phyloP scores from a whole-genome alignment of 345 rosid genomes.

The Reutealis trisperma region DNA sequence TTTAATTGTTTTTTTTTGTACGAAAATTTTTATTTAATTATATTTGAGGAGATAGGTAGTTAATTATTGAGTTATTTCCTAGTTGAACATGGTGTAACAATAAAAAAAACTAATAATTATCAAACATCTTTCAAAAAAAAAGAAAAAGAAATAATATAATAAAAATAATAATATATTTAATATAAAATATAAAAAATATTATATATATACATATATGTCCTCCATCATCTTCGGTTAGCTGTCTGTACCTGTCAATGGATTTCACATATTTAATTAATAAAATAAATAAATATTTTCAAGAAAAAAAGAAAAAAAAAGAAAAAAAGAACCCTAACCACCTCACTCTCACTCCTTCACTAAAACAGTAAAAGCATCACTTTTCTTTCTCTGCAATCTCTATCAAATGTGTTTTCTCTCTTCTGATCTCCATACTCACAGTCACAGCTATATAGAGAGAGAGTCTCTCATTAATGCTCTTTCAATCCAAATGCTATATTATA shows the following conservation, averaged over 20 bases:
- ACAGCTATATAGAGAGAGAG: background rate
- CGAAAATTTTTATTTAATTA: no score
- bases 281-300: background rate
- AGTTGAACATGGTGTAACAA: no score
- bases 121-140: no score
- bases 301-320: background rate
- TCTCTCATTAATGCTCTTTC: background rate
- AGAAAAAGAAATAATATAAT: no score
- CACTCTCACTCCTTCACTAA: slow-evolving; percentile 9
- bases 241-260: slow-evolving; percentile 8
- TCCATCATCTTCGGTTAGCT: slow-evolving; percentile 15
- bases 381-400: slow-evolving; percentile 5
- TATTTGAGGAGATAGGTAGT: no score
- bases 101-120: no score
- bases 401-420: slow-evolving; percentile 14
- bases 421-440: background rate
- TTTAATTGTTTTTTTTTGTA: no score
- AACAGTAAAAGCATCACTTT: slow-evolving; percentile 18
- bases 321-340: slow-evolving; percentile 28
- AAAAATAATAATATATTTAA: background rate
- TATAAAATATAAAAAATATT: no score
- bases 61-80: no score
- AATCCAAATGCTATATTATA: background rate
- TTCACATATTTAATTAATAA: background rate
- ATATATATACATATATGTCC: no score